A percentile compares a stretch with the other conserved stretches of the same genome.
phyloP scores from a whole-genome alignment of 768 basidiomycete genomes.

The Kwoniella dendrophila region DNA sequence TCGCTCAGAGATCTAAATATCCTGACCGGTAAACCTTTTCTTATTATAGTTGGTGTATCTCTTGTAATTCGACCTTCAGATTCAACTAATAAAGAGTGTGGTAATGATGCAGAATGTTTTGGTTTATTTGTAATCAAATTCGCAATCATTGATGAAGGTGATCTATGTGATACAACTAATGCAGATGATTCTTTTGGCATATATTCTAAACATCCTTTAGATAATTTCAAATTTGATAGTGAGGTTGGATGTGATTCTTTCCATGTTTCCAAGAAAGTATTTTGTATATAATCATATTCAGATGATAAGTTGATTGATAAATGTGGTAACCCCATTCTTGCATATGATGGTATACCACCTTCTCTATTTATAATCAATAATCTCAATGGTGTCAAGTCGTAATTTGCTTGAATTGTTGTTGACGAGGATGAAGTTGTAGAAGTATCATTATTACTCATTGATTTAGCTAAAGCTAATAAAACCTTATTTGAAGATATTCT shows the following conservation, averaged over 20 bases:
- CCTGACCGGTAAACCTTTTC: constrained; percentile 82
- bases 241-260: constrained; percentile 75
- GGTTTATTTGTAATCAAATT: constrained; percentile 99
- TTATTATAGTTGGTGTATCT: constrained; percentile 89
- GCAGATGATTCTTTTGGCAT: constrained; percentile 95
- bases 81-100: constrained; percentile 85
- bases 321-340: constrained; percentile 90
- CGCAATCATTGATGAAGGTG: constrained; percentile 89
- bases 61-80: constrained; percentile 64
- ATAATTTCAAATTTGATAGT: constrained; percentile 79
- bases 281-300: constrained; percentile 79
- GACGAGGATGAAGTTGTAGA: constrained; percentile 52
- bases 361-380: constrained; percentile 97
- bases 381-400: constrained; percentile 88
- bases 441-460: constrained; percentile 66
- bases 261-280: constrained; percentile 83
- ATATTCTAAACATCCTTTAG: constrained; percentile 80
- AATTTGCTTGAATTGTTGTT: constrained; percentile 40
- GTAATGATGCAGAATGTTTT: constrained; percentile 89
- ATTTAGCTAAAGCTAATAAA: constrained; percentile 79
- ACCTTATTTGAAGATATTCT: constrained; percentile 86
- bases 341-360: constrained; percentile 96
- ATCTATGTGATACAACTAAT: constrained; percentile 95
- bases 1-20: constrained; percentile 70
- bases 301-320: constrained; percentile 90